Conservation (phyloP, 345 rosid genomes). For the Gossypioides kirkii region DNA sequence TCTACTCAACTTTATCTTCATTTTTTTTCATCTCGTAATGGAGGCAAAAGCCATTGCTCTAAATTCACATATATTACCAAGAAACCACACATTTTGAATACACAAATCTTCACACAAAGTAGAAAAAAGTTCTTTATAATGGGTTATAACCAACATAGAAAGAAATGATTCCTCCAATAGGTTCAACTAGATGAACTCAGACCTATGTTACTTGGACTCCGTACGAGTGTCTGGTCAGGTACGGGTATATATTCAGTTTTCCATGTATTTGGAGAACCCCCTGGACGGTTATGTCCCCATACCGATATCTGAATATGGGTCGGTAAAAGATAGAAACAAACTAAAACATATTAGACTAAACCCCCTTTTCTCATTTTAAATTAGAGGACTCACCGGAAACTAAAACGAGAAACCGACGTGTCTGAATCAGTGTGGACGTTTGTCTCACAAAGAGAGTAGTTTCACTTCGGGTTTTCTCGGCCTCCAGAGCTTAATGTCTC, state of each 20-base stretch:
- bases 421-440: conserved; percentile 26
- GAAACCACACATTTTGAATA: neutral
- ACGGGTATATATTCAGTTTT: too few species aligned
- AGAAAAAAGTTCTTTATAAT: conserved; percentile 1
- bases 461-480: conserved; percentile 64
- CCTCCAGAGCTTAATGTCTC: conserved; percentile 76
- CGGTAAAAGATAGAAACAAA: too few species aligned
- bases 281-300: neutral
- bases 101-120: conserved; percentile 11
- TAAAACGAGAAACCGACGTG: conserved; percentile 24
- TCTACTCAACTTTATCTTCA: conserved; percentile 9
- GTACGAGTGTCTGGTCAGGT: too few species aligned
- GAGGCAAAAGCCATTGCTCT: neutral
- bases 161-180: neutral
- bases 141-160: neutral
- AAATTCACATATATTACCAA: neutral
- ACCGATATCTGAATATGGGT: neutral
- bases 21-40: conserved; percentile 16
- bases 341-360: conserved; percentile 13
- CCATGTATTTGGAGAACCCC: neutral
- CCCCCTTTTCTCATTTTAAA: conserved; percentile 27
- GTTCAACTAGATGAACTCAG: neutral
- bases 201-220: neutral
- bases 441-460: conserved; percentile 21
- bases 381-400: conserved; percentile 29